phyloP scores from a whole-genome alignment of 257 asterid species.

The Solanum clarkiae region DNA sequence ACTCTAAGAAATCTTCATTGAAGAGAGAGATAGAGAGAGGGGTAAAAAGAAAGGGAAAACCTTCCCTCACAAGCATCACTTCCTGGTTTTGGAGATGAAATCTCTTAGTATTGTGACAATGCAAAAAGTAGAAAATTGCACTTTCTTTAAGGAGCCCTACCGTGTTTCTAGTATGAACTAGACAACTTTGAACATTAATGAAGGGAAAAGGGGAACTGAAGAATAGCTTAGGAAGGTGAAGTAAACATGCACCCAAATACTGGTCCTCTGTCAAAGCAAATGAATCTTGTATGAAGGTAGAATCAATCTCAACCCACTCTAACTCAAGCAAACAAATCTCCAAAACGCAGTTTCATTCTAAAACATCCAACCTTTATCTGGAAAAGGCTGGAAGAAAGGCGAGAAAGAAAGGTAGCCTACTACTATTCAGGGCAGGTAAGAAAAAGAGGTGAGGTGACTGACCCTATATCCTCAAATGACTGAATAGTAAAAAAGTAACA shows the following conservation, averaged over 20 bases:
- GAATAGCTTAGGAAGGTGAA: not conserved
- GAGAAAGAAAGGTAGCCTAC: not conserved
- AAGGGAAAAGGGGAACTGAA: not conserved
- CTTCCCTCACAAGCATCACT: not conserved
- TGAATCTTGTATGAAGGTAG: not conserved
- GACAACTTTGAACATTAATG: not conserved
- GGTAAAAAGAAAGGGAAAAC: not conserved
- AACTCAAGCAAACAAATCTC: not conserved
- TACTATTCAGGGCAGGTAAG: not conserved
- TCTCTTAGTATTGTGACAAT: not conserved
- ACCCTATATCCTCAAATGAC: not conserved
- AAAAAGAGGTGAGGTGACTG: not conserved
- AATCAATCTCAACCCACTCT: not conserved
- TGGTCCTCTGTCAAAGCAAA: not conserved
- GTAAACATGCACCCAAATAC: not conserved
- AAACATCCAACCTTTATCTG: not conserved
- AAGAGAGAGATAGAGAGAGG: not conserved
- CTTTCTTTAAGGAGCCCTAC: not conserved
- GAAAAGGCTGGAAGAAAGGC: not conserved
- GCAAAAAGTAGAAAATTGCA: not conserved
- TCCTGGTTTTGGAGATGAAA: not conserved
- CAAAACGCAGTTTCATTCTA: not conserved
- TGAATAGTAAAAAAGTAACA: not conserved
- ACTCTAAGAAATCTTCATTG: not conserved
- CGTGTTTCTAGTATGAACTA: not conserved